phyloP scores from a whole-genome alignment of 305 asterid species.

The Nicotiana rustica region DNA sequence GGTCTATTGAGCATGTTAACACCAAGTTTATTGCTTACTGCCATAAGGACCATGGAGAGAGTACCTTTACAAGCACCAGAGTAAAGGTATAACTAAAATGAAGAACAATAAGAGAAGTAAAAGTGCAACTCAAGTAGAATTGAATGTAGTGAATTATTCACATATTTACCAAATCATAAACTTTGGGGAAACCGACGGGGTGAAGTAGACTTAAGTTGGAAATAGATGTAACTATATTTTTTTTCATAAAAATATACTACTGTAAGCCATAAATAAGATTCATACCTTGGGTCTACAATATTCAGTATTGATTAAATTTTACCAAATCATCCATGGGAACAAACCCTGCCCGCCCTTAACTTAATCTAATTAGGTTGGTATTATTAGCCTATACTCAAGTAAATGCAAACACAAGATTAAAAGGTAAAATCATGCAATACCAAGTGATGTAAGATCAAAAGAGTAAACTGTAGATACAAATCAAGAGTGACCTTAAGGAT shows the following conservation, averaged over 20 bases:
- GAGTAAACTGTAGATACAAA: too few relatives aligned
- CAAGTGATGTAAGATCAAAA: too few relatives aligned
- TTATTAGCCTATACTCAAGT: too few relatives aligned
- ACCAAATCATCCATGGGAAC: too few relatives aligned
- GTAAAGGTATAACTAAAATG: slow-evolving; percentile 12
- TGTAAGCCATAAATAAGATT: not conserved
- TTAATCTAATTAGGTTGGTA: too few relatives aligned
- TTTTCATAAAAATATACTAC: not conserved
- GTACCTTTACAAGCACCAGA: slow-evolving; percentile 29
- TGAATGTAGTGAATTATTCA: not conserved
- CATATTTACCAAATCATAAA: slow-evolving; percentile 24
- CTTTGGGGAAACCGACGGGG: not conserved
- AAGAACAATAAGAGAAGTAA: slow-evolving; percentile 19
- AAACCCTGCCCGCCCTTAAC: too few relatives aligned
- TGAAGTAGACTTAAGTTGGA: slow-evolving; percentile 11
- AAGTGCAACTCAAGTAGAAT: not conserved
- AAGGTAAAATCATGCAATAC: too few relatives aligned
- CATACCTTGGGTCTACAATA: too few relatives aligned
- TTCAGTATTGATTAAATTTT: too few relatives aligned
- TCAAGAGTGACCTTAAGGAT: too few relatives aligned
- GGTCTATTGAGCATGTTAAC: not conserved
- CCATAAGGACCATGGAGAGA: slow-evolving; percentile 26
- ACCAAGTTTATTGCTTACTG: slow-evolving; percentile 25
- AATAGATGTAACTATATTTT: not conserved
- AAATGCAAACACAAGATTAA: too few relatives aligned